Evolutionary conservation across 2,329 filamentous ascomycete species (phyloP), one percentile per base, ranked within the genome.

Genomic region (Parafenestella ontariensis): DNA sequence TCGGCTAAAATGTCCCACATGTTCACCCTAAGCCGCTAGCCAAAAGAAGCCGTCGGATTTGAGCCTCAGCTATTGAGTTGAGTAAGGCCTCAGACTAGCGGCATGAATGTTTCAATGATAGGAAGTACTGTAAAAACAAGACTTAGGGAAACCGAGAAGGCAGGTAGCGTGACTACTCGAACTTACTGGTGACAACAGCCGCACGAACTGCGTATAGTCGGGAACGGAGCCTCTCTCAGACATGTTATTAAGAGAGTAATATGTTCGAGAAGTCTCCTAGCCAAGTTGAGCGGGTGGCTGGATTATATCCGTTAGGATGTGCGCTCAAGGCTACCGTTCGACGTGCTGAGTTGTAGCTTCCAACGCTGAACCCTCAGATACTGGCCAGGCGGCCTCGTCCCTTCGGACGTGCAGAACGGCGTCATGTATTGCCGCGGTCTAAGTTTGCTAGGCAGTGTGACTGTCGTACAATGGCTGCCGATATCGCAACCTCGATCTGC

Each of bases 11-110:
- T 37, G 59, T 64, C 59, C 64, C 64, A 66, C 64, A 53, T 42
- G 61, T 67, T 62, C 61, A 56, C 61, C 47, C 43, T 53, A 42
- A 45, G 47, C 42, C 56, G 55, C 56, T 65, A 66, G 48, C 49
- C 52, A 49, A 54, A 52, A 44, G 46, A 44, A 41, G 46, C 34
- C 51, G 46, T 46, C 46, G 41, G 23, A 37, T 45, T 40, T 44
- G 46, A 59, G 31, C 56, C n/a, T 49, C 46, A 18, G n/a, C n/a
- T 20, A 8, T 18, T 23, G 21, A 28, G 20, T n/a, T n/a, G n/a
- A n/a, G n/a, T n/a, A n/a, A n/a, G n/a, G n/a, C n/a, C n/a, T n/a
- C n/a, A n/a, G n/a, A n/a, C n/a, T n/a, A n/a, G n/a, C n/a, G n/a
- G n/a, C n/a, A n/a, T n/a, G n/a, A n/a, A 8, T n/a, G 23, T 15